These are phyloP conservation scores for Boletales sp. DNA, from an alignment of 768 basidiomycete species.

Conservation along the genomic window DNA sequence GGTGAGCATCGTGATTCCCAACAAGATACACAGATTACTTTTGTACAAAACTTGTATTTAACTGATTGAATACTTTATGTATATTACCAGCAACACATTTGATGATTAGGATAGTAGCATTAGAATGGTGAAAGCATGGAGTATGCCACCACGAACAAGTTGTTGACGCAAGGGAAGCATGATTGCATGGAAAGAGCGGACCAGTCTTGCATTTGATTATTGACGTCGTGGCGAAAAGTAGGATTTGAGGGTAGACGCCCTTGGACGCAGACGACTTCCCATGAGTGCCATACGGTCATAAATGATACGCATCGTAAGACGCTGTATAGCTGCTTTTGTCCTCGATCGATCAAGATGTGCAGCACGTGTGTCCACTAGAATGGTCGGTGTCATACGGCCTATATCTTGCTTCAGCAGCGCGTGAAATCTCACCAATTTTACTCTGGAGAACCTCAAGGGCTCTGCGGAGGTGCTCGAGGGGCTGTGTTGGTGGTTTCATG, in stretches of 20 bases:
- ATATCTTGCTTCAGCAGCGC: not conserved
- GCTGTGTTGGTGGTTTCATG: constrained; percentile 33
- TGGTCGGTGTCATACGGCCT: not conserved
- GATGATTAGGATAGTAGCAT: constrained; percentile 2
- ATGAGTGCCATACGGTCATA: constrained; percentile 50
- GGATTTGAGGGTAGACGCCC: constrained; percentile 25
- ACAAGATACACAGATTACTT: not conserved
- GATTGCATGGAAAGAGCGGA: not conserved
- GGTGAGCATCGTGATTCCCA: not conserved
- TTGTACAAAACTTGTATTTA: constrained; percentile 14
- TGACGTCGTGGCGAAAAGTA: constrained; percentile 28
- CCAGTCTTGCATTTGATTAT: not conserved
- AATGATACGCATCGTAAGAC: constrained; percentile 56
- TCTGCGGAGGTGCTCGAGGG: constrained; percentile 46
- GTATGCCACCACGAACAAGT: too few species aligned
- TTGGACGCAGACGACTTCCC: constrained; percentile 17
- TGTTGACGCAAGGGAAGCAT: not conserved
- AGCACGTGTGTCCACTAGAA: constrained; percentile 66
- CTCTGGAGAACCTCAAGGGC: constrained; percentile 53
- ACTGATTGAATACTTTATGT: constrained; percentile 23
- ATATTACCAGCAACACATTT: not conserved
- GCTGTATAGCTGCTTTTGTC: constrained; percentile 66
- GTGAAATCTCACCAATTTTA: constrained; percentile 51
- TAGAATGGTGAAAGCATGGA: not conserved
- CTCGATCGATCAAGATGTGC: constrained; percentile 74